Conservation (phyloP, 768 basidiomycete genomes). For the Pulveroboletus frians region DNA sequence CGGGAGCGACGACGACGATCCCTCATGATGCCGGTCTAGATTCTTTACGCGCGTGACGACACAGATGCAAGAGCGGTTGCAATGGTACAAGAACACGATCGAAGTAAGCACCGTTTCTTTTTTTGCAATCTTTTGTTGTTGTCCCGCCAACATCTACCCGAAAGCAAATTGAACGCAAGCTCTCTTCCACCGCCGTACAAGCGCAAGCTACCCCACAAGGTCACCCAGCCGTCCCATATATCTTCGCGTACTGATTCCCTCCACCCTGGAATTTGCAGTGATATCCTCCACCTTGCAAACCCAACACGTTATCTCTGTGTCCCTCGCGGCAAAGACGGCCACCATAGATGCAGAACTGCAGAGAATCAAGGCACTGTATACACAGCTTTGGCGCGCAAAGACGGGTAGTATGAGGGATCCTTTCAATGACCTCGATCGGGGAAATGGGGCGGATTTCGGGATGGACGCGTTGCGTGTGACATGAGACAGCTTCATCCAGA, state of each 20-base stretch:
- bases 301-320: conserved; percentile 72
- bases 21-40: conserved; percentile 32
- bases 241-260: not conserved
- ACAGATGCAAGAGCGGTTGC: conserved; percentile 65
- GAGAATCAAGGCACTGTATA: conserved; percentile 69
- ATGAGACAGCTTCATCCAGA: conserved; percentile 6
- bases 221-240: conserved; percentile 21
- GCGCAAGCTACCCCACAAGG: conserved; percentile 72
- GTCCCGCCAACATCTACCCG: not conserved
- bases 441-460: conserved; percentile 40
- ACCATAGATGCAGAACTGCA: conserved; percentile 68
- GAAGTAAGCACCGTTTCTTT: conserved; percentile 44
- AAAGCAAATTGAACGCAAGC: conserved; percentile 68
- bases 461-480: conserved; percentile 29
- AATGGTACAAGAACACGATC: conserved; percentile 77
- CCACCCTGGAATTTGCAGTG: conserved; percentile 35
- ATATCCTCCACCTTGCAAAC: conserved; percentile 74
- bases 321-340: conserved; percentile 73
- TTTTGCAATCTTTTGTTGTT: not conserved
- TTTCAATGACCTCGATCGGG: conserved; percentile 52
- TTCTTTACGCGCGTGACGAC: conserved; percentile 69
- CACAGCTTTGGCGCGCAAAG: conserved; percentile 72
- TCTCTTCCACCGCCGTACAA: conserved; percentile 61
- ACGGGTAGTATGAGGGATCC: conserved; percentile 83
- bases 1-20: not conserved